These are phyloP conservation scores for Cytospora leucostoma DNA, from an alignment of 2,329 filamentous ascomycete genomes.

Conservation along the genomic window DNA sequence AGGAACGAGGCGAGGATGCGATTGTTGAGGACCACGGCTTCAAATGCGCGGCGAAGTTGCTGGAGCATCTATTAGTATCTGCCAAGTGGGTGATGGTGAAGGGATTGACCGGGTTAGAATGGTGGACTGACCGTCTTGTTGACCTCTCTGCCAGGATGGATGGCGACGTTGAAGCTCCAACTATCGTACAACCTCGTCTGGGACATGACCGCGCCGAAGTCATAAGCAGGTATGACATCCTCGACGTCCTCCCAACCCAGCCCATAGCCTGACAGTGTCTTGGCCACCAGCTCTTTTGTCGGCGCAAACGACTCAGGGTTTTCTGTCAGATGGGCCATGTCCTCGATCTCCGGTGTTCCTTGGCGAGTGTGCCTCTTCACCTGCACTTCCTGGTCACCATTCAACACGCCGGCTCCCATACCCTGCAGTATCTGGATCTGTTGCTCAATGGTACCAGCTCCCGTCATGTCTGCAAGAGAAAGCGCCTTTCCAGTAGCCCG, in stretches of 20 bases:
- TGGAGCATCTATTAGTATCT: not conserved
- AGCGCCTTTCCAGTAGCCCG: conserved; percentile 10
- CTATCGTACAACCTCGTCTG: conserved; percentile 20
- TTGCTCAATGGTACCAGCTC: conserved; percentile 24
- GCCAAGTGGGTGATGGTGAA: too few species aligned
- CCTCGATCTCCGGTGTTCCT: conserved; percentile 22
- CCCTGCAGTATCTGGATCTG: conserved; percentile 24
- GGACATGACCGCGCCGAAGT: conserved; percentile 18
- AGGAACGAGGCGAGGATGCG: conserved; percentile 24
- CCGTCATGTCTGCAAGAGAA: conserved; percentile 16
- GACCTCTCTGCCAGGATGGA: conserved; percentile 6
- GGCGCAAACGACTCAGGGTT: conserved; percentile 13
- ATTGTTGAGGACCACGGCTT: conserved; percentile 20
- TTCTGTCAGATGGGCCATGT: conserved; percentile 25
- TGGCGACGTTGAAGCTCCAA: conserved; percentile 19
- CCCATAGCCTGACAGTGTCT: conserved; percentile 11
- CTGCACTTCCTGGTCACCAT: not conserved
- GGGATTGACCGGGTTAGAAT: too few species aligned
- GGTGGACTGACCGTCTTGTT: conserved; percentile 4
- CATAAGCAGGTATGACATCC: conserved; percentile 21
- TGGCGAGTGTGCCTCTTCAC: conserved; percentile 8
- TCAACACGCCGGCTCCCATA: conserved; percentile 5
- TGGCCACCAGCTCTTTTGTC: conserved; percentile 18
- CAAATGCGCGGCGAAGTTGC: conserved; percentile 20
- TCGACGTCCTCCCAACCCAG: conserved; percentile 24